A percentile compares a stretch with the other conserved stretches of the same genome.
Conservation (phyloP, 768 basidiomycete genomes). For the Suillus clintonianus region DNA sequence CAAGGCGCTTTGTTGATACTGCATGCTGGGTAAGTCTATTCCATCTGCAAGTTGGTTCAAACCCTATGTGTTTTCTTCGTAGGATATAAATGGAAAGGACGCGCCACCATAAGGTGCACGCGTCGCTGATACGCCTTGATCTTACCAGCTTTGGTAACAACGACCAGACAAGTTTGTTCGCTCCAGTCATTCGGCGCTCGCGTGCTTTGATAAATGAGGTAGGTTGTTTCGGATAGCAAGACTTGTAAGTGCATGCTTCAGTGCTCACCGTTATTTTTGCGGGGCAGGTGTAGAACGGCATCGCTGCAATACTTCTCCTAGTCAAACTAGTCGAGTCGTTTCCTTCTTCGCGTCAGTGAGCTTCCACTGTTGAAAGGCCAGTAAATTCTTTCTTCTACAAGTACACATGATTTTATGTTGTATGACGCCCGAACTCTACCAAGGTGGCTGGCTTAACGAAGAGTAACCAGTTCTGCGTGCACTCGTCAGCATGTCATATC, state of each 20-base stretch:
- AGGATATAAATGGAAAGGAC: constrained; percentile 56
- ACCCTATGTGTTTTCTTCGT: constrained; percentile 57
- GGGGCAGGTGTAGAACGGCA: not conserved
- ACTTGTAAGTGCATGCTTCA: not conserved
- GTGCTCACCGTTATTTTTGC: not conserved
- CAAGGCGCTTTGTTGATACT: constrained; percentile 49
- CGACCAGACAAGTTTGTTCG: too few relatives aligned
- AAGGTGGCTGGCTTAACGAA: constrained; percentile 37
- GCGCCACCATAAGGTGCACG: constrained; percentile 57
- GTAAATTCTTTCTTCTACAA: not conserved
- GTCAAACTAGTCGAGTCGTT: not conserved
- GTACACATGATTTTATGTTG: not conserved
- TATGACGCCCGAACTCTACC: not conserved
- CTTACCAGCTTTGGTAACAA: too few relatives aligned
- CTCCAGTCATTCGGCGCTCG: not conserved
- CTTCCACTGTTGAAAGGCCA: not conserved
- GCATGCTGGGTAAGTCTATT: constrained; percentile 38
- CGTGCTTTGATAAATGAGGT: not conserved
- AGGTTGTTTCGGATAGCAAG: not conserved
- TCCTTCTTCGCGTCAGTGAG: not conserved
- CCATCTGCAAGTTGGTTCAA: not conserved
- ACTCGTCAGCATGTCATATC: constrained; percentile 16
- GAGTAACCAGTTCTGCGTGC: constrained; percentile 54
- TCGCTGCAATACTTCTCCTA: not conserved
- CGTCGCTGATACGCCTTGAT: constrained; percentile 13